Base-by-base conservation (phyloP, 306 rosid species). In the Malus orientalis region DNA sequence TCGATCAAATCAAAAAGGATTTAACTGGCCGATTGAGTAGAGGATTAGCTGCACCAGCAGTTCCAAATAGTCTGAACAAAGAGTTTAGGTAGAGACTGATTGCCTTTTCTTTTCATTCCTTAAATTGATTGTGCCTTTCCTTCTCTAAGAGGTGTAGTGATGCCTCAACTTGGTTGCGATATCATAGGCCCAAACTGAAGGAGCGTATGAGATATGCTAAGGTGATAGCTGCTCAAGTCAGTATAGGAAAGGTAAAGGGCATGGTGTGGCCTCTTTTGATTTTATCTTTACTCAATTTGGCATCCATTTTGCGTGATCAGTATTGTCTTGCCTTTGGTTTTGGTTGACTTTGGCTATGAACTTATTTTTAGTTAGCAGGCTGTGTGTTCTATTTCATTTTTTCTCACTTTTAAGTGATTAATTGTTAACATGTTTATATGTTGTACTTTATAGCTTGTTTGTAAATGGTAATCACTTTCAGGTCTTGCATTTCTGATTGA, bases 181-280 rank as follows among this genome's bases (percentile, higher is more conserved):
- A 71, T 30, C 78, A 44, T 74, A 91, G 97, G 77, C 57, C 90
- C 25, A 93, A 93, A 79, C 82, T 91, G 84, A 93, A 88, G 87
- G 98, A 91, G 88, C 97, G 91, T 76, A 93, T 93, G 98, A 93
- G 85, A 81, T 88, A 91, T 83, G 81, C 98, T 65, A 89, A 91
- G 85, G 98, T 93, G 83, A 89, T 91, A 79, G 47, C 47, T 44
- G 98, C 97, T 83, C 98, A 91, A 83, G 98, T 91, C 76, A 91
- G 89, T 69, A 93, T 93, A 69, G 98, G 91, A 76, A 93, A 91
- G 98, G 97, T 86, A 69, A 73, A 71, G 65, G 47, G 47, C 4
- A 44, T 44, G 47, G 47, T 44, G 47, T 11, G 47, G 47, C 47
- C 47, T 45, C 14, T 69, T 10, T 5, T 45, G 33, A 33, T 42